phyloP scores from a whole-genome alignment of 2,329 filamentous ascomycete genomes.

The Neofusicoccum laricinum region DNA sequence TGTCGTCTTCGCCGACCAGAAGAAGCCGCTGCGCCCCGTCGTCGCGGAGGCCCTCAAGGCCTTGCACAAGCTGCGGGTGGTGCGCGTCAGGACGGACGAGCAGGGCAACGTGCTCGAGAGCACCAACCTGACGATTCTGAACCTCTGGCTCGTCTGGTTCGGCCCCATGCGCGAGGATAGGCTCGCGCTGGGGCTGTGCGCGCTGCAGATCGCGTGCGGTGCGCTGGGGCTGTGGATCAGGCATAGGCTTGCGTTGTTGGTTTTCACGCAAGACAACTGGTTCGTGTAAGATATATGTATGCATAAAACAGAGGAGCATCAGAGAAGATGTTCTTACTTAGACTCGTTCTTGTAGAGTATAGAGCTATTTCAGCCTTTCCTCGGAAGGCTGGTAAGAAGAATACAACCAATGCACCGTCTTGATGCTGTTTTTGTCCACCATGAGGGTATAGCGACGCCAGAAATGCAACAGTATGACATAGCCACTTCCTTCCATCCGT shows the following conservation, averaged over 20 bases:
- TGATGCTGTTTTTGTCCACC: not conserved
- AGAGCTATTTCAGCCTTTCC: not conserved
- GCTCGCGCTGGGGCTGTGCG: slow-evolving; percentile 74
- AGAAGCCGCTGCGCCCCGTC: slow-evolving; percentile 64
- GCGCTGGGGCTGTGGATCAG: slow-evolving; percentile 80
- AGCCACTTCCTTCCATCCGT: not conserved
- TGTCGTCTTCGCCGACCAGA: slow-evolving; percentile 57
- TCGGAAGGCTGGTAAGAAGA: not conserved
- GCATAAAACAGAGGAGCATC: not conserved
- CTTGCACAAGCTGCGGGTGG: slow-evolving; percentile 64
- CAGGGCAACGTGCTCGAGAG: slow-evolving; percentile 72
- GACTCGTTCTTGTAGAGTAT: not conserved
- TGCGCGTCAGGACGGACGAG: slow-evolving; percentile 66
- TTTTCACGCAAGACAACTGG: slow-evolving; percentile 86
- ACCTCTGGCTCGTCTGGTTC: slow-evolving; percentile 94
- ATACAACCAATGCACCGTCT: not conserved
- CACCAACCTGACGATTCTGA: slow-evolving; percentile 88
- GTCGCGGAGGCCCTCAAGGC: slow-evolving; percentile 65
- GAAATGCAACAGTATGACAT: not conserved
- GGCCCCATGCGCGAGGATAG: slow-evolving; percentile 86
- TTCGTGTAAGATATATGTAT: slow-evolving; percentile 17
- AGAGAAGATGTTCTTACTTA: not conserved
- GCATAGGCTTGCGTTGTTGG: slow-evolving; percentile 78
- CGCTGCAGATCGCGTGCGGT: slow-evolving; percentile 74
- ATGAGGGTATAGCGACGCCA: not conserved